Percentiles rank a stretch among this genome's conserved stretches.
phyloP scores from a whole-genome alignment of 805 yeast genomes.

The Lachancea dasiensis region DNA sequence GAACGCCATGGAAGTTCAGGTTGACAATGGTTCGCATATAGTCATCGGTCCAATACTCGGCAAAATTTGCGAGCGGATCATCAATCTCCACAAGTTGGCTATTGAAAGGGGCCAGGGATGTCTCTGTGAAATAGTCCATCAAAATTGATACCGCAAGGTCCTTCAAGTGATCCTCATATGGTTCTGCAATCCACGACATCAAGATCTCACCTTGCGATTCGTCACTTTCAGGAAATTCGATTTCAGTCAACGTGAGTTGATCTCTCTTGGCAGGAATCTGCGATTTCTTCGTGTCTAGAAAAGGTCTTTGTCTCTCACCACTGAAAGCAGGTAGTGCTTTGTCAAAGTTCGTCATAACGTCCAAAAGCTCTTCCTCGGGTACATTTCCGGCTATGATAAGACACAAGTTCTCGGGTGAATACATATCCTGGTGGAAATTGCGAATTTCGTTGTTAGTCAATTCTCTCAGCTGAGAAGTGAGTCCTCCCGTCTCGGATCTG shows the following conservation, averaged over 20 bases:
- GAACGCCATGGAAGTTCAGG: constrained; percentile 62
- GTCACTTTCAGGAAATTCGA: constrained; percentile 85
- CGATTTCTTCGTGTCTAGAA: constrained; percentile 55
- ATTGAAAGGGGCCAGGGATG: constrained; percentile 70
- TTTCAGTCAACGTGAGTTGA: constrained; percentile 40
- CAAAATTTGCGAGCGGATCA: constrained; percentile 71
- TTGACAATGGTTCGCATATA: constrained; percentile 56
- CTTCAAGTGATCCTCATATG: constrained; percentile 41
- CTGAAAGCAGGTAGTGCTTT: constrained; percentile 39
- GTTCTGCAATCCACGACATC: constrained; percentile 81
- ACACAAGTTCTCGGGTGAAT: constrained; percentile 79
- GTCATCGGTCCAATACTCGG: constrained; percentile 69
- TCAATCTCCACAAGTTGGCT: constrained; percentile 71
- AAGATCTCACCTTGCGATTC: constrained; percentile 74
- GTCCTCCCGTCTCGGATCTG: constrained; percentile 91
- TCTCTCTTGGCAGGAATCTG: constrained; percentile 40
- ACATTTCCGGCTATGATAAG: constrained; percentile 81
- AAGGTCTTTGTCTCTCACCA: constrained; percentile 55
- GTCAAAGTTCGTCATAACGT: constrained; percentile 58
- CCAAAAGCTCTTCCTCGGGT: constrained; percentile 65
- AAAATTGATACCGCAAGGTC: constrained; percentile 68
- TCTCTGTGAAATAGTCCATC: constrained; percentile 67
- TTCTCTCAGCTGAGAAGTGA: constrained; percentile 66
- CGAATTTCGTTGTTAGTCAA: constrained; percentile 70
- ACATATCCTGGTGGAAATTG: constrained; percentile 62